Evolutionary conservation across 139 green algal species (phyloP).

Genomic region (Micromonas commoda): DNA sequence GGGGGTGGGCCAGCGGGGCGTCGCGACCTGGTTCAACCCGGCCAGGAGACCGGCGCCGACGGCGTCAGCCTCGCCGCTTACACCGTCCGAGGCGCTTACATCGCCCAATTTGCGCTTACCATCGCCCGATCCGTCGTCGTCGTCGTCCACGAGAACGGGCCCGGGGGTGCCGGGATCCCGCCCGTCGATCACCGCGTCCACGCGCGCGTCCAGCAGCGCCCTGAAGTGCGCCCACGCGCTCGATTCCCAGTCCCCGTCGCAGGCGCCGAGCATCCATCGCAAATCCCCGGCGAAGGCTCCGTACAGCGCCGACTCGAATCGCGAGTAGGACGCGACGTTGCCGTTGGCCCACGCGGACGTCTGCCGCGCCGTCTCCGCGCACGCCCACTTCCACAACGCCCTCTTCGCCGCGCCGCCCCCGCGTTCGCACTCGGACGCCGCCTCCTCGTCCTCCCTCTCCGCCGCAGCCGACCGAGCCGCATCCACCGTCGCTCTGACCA

Average conservation of each 20-base stretch:
- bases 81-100: neutral
- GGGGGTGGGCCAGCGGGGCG: slow-evolving; percentile 3
- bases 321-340: neutral
- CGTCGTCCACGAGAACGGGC: neutral
- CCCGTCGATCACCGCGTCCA: neutral
- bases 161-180: neutral
- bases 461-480: no score
- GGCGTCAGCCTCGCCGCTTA: neutral
- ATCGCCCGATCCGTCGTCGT: neutral
- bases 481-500: no score
- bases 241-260: slow-evolving; percentile 4
- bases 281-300: slow-evolving; percentile 7
- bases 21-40: neutral
- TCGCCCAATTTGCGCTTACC: neutral
- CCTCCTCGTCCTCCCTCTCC: no score
- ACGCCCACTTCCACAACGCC: slow-evolving; percentile 22
- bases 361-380: neutral
- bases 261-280: neutral
- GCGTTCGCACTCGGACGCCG: no score
- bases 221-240: neutral
- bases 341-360: neutral
- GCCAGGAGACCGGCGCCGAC: neutral
- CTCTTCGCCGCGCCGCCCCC: no score
- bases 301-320: neutral
- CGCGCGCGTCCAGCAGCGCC: neutral